A percentile compares a stretch with the other conserved stretches of the same genome.
phyloP scores from a whole-genome alignment of 2,329 filamentous ascomycete genomes.

The Colletotrichum musicola region DNA sequence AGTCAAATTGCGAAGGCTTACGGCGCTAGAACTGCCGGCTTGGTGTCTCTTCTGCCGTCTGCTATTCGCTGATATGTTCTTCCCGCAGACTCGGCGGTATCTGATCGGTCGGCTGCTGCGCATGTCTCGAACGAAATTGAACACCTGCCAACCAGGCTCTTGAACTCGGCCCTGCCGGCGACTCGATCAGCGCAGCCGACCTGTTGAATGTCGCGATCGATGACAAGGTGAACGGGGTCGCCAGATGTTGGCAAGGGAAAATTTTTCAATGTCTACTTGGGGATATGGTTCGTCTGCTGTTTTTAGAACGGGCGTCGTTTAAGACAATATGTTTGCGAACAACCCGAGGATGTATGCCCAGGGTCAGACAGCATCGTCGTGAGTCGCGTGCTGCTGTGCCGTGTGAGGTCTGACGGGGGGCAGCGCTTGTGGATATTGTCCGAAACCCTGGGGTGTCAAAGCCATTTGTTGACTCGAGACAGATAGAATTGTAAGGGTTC shows the following conservation, averaged over 20 bases:
- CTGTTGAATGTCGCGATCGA: slow-evolving; percentile 1
- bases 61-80: neutral
- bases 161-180: slow-evolving; percentile 18
- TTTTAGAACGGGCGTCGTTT: slow-evolving; percentile 7
- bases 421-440: slow-evolving; percentile 14
- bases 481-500: neutral
- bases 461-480: slow-evolving; percentile 7
- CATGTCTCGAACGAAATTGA: slow-evolving; percentile 11
- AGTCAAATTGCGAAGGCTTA: slow-evolving; percentile 1
- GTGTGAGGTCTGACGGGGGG: neutral
- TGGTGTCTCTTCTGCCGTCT: neutral
- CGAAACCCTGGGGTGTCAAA: slow-evolving; percentile 3
- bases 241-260: neutral
- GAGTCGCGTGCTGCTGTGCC: slow-evolving; percentile 28
- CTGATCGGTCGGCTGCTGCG: neutral
- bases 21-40: neutral
- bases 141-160: slow-evolving; percentile 3
- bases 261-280: neutral
- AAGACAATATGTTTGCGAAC: neutral
- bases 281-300: slow-evolving; percentile 7
- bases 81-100: neutral
- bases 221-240: slow-evolving; percentile 1
- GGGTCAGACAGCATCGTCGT: slow-evolving; percentile 18
- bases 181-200: slow-evolving; percentile 2
- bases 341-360: slow-evolving; percentile 16